These are phyloP conservation scores for Serpula lacrymans DNA, from an alignment of 768 basidiomycete genomes.

Conservation along the genomic window DNA sequence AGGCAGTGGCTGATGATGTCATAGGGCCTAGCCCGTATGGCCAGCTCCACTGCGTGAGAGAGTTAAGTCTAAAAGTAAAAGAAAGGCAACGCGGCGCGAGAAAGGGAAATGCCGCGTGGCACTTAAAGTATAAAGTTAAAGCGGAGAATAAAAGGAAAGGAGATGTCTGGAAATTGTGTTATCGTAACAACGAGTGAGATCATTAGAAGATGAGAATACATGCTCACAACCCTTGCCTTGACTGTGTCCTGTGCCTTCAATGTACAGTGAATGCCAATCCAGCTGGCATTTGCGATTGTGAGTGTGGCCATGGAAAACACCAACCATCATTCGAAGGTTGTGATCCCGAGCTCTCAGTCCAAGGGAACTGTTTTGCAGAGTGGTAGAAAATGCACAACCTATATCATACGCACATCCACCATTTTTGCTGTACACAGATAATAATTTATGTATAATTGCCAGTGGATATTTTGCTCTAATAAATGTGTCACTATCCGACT, in stretches of 20 bases:
- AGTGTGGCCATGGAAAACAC: slow-evolving; percentile 24
- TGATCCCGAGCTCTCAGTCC: slow-evolving; percentile 4
- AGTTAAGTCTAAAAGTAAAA: no score
- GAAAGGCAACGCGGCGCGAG: no score
- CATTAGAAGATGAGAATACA: slow-evolving; percentile 19
- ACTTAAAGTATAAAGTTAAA: no score
- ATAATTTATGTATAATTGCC: slow-evolving; percentile 10
- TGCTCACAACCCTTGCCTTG: slow-evolving; percentile 23
- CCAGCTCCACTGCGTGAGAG: no score
- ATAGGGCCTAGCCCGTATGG: no score
- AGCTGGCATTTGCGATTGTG: slow-evolving; percentile 25
- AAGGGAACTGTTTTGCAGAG: slow-evolving; percentile 9
- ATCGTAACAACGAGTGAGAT: slow-evolving; percentile 9
- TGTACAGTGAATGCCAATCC: slow-evolving; percentile 19
- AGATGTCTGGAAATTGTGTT: no score
- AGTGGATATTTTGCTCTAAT: slow-evolving; percentile 19
- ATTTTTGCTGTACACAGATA: slow-evolving; percentile 11
- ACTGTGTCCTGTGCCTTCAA: slow-evolving; percentile 16
- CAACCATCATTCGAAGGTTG: slow-evolving; percentile 14
- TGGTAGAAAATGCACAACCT: slow-evolving; percentile 16
- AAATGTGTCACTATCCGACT: no score
- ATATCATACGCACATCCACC: slow-evolving; percentile 20
- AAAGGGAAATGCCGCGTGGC: no score
- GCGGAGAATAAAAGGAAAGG: no score
- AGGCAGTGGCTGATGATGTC: no score